phyloP scores from a whole-genome alignment of 257 asterid species.

The Cordia subcordata region DNA sequence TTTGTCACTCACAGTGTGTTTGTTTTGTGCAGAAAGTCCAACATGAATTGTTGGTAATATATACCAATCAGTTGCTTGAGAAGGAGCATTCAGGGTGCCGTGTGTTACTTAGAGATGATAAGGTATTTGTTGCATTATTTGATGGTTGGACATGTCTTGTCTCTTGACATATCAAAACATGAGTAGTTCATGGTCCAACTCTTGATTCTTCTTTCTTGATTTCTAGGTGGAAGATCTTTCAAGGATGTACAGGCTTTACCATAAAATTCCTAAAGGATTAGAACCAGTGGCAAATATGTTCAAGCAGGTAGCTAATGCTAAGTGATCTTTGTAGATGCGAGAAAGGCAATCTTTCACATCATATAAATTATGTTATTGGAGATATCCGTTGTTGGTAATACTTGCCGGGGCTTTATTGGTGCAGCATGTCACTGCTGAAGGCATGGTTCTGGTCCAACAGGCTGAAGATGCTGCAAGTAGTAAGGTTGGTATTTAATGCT shows the following conservation, averaged over 20 bases:
- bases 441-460: conserved; percentile 45
- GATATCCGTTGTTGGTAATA: background rate
- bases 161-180: background rate
- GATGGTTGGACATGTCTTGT: background rate
- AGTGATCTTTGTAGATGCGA: background rate
- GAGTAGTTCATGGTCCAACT: too few relatives aligned
- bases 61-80: conserved; percentile 41
- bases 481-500: conserved; percentile 25
- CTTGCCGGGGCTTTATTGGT: conserved; percentile 9
- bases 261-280: conserved; percentile 31
- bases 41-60: conserved; percentile 34
- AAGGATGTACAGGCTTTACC: conserved; percentile 54
- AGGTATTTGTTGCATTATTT: conserved; percentile 26
- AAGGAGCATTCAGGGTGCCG: conserved; percentile 63
- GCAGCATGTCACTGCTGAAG: conserved; percentile 52
- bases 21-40: conserved; percentile 28
- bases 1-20: background rate
- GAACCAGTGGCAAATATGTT: conserved; percentile 34
- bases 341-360: too few relatives aligned
- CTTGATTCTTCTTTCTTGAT: background rate
- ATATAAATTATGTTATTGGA: background rate
- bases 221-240: conserved; percentile 50
- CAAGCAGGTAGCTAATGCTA: conserved; percentile 37
- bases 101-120: conserved; percentile 48
- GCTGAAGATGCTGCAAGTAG: conserved; percentile 44